These are phyloP conservation scores for Penicillium coprophilum DNA, from an alignment of 495 filamentous ascomycete species.

Conservation along the genomic window DNA sequence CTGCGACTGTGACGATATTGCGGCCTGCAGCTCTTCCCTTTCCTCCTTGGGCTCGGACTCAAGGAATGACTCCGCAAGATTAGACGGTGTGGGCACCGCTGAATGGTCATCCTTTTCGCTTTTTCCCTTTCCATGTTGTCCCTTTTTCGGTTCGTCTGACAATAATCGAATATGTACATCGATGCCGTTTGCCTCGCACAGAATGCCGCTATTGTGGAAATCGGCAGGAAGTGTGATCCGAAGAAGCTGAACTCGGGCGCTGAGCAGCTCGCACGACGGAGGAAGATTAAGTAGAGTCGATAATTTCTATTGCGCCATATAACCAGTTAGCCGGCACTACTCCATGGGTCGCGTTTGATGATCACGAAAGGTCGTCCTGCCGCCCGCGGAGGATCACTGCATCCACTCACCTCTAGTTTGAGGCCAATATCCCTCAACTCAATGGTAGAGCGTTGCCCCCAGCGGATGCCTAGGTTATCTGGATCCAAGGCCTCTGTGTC, in stretches of 20 bases:
- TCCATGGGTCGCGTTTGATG: neutral
- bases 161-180: constrained; percentile 58
- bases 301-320: constrained; percentile 59
- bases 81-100: constrained; percentile 68
- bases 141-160: constrained; percentile 28
- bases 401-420: constrained; percentile 60
- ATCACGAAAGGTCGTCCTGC: constrained; percentile 6
- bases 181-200: constrained; percentile 74
- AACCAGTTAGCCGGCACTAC: constrained; percentile 15
- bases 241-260: constrained; percentile 67
- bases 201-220: constrained; percentile 74
- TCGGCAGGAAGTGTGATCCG: constrained; percentile 79
- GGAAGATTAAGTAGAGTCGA: constrained; percentile 71
- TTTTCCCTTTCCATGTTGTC: constrained; percentile 14
- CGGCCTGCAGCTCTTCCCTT: constrained; percentile 72
- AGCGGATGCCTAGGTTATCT: constrained; percentile 73
- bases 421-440: constrained; percentile 81
- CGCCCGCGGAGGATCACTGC: constrained; percentile 2
- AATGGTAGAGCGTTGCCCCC: constrained; percentile 72
- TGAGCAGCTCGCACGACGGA: constrained; percentile 61
- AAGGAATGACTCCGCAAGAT: constrained; percentile 85
- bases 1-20: constrained; percentile 64
- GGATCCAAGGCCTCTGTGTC: constrained; percentile 78
- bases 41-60: constrained; percentile 75
- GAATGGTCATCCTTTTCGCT: neutral